Evolutionary conservation across 257 asterid species (phyloP).

Genomic region (Lavandula angustifolia): DNA sequence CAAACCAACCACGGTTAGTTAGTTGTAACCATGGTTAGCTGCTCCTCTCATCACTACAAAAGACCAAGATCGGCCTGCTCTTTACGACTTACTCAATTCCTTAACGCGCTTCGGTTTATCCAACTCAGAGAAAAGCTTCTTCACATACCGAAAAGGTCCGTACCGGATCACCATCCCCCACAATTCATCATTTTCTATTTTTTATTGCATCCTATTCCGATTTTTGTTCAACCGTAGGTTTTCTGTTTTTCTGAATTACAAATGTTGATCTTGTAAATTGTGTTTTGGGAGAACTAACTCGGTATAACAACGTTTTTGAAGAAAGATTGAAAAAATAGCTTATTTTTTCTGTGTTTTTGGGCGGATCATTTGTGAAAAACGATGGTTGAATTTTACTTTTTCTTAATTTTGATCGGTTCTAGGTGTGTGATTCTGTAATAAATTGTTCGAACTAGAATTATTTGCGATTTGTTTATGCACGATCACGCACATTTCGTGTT

Average conservation of each 20-base stretch:
- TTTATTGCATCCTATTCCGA: background rate
- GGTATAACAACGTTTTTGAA: background rate
- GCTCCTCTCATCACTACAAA: constrained; percentile 15
- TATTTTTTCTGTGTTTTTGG: background rate
- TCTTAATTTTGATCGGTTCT: background rate
- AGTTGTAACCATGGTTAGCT: constrained; percentile 27
- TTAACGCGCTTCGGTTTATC: constrained; percentile 18
- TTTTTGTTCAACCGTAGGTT: no score
- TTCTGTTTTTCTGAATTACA: background rate
- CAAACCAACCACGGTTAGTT: constrained; percentile 6
- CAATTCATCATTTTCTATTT: background rate
- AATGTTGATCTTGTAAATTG: background rate
- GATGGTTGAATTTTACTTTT: no score
- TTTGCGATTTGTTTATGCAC: no score
- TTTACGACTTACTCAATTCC: constrained; percentile 18
- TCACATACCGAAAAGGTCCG: constrained; percentile 9
- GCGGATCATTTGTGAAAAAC: background rate
- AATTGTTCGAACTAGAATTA: background rate
- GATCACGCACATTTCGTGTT: background rate
- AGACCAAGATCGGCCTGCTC: constrained; percentile 1
- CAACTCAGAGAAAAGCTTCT: background rate
- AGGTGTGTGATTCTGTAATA: background rate
- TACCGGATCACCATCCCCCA: constrained; percentile 12
- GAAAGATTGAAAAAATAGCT: background rate
- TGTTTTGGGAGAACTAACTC: background rate